Base-by-base conservation (phyloP, 108 stramenopile species). In the Fistulifera pelliculosa region DNA sequence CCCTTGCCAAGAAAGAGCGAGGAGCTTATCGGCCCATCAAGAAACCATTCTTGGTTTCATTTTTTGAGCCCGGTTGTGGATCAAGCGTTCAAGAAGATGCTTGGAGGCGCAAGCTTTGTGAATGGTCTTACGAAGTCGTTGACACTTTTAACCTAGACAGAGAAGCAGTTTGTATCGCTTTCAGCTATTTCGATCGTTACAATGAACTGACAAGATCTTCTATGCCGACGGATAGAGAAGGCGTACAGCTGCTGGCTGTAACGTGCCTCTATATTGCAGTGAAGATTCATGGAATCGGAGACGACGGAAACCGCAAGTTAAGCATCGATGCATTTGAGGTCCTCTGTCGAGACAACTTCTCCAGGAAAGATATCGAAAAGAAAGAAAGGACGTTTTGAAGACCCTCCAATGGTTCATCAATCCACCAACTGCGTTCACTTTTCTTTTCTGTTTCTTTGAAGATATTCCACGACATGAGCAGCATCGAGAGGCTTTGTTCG, bases 71-170 rank as follows among this genome's bases (percentile, higher is more conserved):
- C 31, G 8, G 8, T 6, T 6, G 6, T 6, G 31, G 8, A 6
- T 35, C 31, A 35, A 8, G 8, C 3, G 31, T 35, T 35, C 6
- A 6, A 35, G 31, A 35, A 35, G 66, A 62, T 31, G 47, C 41
- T 19, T 78, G 77, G 77, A 74, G 80, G 42, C 61, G 64, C 15
- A 69, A 62, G 48, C 59, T 81, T 18, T 77, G 76, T 41, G 74
- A 81, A 38, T 81, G 80, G 80, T 75, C 57, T 41, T 78, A 68
- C 44, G 70, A 78, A 52, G 67, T 75, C 22, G 67, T 74, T 0
- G 77, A 78, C 63, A 70, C 74, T 66, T 78, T 71, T 62, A 60
- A 55, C n/a, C 74, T 83, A 45, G 77, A 83, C 52, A 71, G 81
- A 18, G 77, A 83, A 39, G 75, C 76, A 27, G 81, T 77, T 24